phyloP scores from a whole-genome alignment of 2,329 filamentous ascomycete species.

The Setomelanomma holmii region DNA sequence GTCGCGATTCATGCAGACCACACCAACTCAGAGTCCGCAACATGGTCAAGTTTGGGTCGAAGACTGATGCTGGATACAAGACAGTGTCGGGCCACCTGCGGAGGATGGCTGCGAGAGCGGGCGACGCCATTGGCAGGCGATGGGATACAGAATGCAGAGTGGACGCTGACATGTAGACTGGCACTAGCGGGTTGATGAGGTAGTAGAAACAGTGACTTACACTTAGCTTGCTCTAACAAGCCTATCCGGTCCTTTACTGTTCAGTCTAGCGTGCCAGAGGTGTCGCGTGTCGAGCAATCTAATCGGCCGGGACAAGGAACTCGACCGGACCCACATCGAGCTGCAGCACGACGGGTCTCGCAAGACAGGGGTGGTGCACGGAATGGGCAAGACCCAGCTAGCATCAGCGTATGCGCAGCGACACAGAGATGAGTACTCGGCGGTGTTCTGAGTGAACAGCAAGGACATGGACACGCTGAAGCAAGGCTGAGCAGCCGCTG shows the following conservation, averaged over 20 bases:
- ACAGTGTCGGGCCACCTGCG: constrained; percentile 25
- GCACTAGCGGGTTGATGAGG: not conserved
- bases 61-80: constrained; percentile 26
- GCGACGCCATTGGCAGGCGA: constrained; percentile 5
- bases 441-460: constrained; percentile 55
- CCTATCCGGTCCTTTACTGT: constrained; percentile 1
- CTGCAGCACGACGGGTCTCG: constrained; percentile 34
- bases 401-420: constrained; percentile 46
- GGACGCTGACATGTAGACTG: constrained; percentile 20
- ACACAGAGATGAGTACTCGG: constrained; percentile 47
- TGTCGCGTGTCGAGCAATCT: constrained; percentile 32
- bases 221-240: not conserved
- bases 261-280: constrained; percentile 2
- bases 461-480: constrained; percentile 44
- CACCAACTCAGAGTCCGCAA: no score
- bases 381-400: constrained; percentile 56
- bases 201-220: not conserved
- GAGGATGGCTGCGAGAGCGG: constrained; percentile 21
- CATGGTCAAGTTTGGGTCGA: constrained; percentile 44
- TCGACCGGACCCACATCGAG: constrained; percentile 33
- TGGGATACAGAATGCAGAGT: constrained; percentile 19
- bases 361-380: constrained; percentile 44
- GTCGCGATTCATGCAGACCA: constrained; percentile 46
- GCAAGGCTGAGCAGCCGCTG: constrained; percentile 9
- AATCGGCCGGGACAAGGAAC: constrained; percentile 43